phyloP scores from a whole-genome alignment of 2,329 filamentous ascomycete species.

The Penicillium sp. region DNA sequence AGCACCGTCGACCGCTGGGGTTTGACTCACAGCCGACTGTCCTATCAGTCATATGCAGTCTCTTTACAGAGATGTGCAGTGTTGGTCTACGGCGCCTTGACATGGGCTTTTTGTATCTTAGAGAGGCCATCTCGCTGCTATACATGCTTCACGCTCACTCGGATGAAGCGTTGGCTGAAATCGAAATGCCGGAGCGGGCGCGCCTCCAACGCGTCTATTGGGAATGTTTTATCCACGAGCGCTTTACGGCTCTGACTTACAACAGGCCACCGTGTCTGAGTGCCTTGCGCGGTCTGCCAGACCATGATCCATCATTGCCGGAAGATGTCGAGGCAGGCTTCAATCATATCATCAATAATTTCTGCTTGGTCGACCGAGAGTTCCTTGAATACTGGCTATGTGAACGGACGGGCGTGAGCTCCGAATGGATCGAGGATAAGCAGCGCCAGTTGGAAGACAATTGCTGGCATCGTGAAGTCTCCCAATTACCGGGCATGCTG shows the following conservation, averaged over 20 bases:
- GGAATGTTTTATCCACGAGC: conserved; percentile 63
- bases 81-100: conserved; percentile 58
- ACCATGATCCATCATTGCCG: conserved; percentile 49
- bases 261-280: conserved; percentile 54
- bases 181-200: conserved; percentile 48
- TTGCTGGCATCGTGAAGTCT: conserved; percentile 46
- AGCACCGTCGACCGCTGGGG: conserved; percentile 45
- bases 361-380: conserved; percentile 51
- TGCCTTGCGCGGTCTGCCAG: conserved; percentile 47
- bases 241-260: conserved; percentile 61
- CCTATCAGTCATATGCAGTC: conserved; percentile 57
- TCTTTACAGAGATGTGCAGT: conserved; percentile 61
- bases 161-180: conserved; percentile 38
- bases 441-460: conserved; percentile 52
- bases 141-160: conserved; percentile 55
- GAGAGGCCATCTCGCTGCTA: conserved; percentile 57
- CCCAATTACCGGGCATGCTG: conserved; percentile 51
- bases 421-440: conserved; percentile 55
- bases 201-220: conserved; percentile 60
- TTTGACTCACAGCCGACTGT: conserved; percentile 52
- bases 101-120: conserved; percentile 58
- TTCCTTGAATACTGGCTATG: conserved; percentile 56
- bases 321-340: conserved; percentile 51
- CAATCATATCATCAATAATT: conserved; percentile 54
- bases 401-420: conserved; percentile 45